Evolutionary conservation across 371 early-diverging fungal species (phyloP), one percentile per base, ranked within the genome.

Genomic region (Lichtheimia hyalospora): DNA sequence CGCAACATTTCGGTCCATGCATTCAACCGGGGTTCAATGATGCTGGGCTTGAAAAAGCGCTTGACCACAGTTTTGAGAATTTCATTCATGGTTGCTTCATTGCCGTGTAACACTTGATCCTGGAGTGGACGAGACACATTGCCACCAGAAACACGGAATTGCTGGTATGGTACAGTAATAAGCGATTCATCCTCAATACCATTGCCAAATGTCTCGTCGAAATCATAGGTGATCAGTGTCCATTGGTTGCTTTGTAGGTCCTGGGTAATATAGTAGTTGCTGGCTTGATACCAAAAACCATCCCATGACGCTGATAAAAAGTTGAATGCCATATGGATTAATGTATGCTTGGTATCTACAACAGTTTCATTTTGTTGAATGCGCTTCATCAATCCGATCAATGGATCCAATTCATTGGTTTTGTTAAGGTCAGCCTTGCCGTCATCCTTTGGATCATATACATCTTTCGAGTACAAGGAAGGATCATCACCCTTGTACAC

Each of bases 121-220:
- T 75, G 65, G 25, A 79, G 20, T 56, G 80, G 64, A 59, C 84
- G 56, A n/a, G 46, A 46, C 7, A 67, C 58, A 61, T 76, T 66
- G 56, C 13, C 54, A 61, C 74, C 64, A 52, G 7, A 27, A n/a
- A 68, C 64, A 60, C 73, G 34, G 57, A 74, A 79, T 46, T 70
- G 62, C 27, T 72, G 60, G 52, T 81, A 82, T 7, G 80, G 46
- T n/a, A 73, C 69, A 1, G 62, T 51, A 24, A 49, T 56, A 3
- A 64, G 21, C 0, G 46, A 21, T 0, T 27, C 8, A 41, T 50
- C 52, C 1, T 54, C 50, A n/a, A 27, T 10, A 24, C 52, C 57
- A 44, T 77, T 77, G 28, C 83, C 83, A 18, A 77, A 80, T 1
- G 77, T 76, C 57, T 83, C 85, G 49, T 84, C 84, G 55, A 84